These are phyloP conservation scores for Rhodotorula mucilaginosa DNA, from an alignment of 1,284 basidiomycete species.

Conservation along the genomic window DNA sequence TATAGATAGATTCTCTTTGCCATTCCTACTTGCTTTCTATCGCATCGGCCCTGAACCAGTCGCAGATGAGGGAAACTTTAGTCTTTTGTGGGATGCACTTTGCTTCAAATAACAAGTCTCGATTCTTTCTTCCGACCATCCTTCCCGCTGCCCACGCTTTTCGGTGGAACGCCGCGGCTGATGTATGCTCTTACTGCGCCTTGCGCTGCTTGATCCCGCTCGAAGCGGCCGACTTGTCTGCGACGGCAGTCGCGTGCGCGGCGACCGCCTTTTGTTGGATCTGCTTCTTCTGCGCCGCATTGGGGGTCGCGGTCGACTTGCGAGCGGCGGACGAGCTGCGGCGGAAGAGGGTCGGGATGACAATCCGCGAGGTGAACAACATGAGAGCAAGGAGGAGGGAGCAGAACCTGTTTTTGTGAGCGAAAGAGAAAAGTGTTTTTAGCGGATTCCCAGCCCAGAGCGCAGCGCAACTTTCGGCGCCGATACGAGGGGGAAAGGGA, in stretches of 20 bases:
- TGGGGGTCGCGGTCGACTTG: neutral
- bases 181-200: constrained; percentile 4
- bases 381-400: constrained; percentile 34
- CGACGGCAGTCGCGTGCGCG: constrained; percentile 2
- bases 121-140: neutral
- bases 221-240: neutral
- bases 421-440: too few species aligned
- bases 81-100: too few species aligned
- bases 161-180: neutral
- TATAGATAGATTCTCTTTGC: neutral
- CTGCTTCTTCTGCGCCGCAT: neutral
- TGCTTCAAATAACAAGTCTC: too few species aligned
- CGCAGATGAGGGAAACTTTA: too few species aligned
- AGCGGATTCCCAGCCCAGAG: neutral
- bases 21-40: neutral
- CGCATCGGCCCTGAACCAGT: too few species aligned
- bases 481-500: neutral
- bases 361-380: constrained; percentile 26
- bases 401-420: constrained; percentile 22
- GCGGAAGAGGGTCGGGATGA: constrained; percentile 1
- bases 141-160: too few species aligned
- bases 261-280: neutral
- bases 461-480: too few species aligned
- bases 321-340: neutral
- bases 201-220: constrained; percentile 22